phyloP scores from a whole-genome alignment of 2,329 filamentous ascomycete genomes.

The Karstenula rhodostoma region DNA sequence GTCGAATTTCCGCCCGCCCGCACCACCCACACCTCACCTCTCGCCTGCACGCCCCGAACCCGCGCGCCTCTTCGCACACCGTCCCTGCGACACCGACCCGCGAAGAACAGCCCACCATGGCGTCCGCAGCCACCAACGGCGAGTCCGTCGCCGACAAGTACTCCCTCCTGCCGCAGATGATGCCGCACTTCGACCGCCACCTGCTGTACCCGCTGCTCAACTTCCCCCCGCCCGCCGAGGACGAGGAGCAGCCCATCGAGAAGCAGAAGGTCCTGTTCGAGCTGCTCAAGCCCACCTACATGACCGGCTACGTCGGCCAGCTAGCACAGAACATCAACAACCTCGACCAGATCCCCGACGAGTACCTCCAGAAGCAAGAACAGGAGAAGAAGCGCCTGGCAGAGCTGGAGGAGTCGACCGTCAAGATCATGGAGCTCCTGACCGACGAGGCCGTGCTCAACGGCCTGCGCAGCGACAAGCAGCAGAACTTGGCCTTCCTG shows the following conservation, averaged over 20 bases:
- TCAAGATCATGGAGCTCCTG: slow-evolving; percentile 86
- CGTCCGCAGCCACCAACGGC: slow-evolving; percentile 42
- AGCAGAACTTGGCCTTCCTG: slow-evolving; percentile 96
- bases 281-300: slow-evolving; percentile 96
- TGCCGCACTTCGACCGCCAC: slow-evolving; percentile 92
- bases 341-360: slow-evolving; percentile 77
- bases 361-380: slow-evolving; percentile 89
- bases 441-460: slow-evolving; percentile 89
- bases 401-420: slow-evolving; percentile 84
- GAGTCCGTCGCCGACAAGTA: slow-evolving; percentile 71
- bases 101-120: slow-evolving; percentile 45
- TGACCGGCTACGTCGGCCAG: slow-evolving; percentile 96
- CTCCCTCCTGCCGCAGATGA: slow-evolving; percentile 86
- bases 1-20: slow-evolving; percentile 22
- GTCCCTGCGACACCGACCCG: slow-evolving; percentile 4
- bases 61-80: slow-evolving; percentile 20
- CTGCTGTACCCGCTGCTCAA: slow-evolving; percentile 96
- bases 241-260: slow-evolving; percentile 76
- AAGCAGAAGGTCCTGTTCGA: slow-evolving; percentile 89
- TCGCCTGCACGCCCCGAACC: slow-evolving; percentile 22
- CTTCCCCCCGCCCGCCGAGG: slow-evolving; percentile 82
- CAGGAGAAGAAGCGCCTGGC: slow-evolving; percentile 85
- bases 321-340: slow-evolving; percentile 90
- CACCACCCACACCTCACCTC: slow-evolving; percentile 23
- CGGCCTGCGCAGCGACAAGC: slow-evolving; percentile 94